phyloP scores from a whole-genome alignment of 1,139 yeast species.

The Suhomyces bokatorum region DNA sequence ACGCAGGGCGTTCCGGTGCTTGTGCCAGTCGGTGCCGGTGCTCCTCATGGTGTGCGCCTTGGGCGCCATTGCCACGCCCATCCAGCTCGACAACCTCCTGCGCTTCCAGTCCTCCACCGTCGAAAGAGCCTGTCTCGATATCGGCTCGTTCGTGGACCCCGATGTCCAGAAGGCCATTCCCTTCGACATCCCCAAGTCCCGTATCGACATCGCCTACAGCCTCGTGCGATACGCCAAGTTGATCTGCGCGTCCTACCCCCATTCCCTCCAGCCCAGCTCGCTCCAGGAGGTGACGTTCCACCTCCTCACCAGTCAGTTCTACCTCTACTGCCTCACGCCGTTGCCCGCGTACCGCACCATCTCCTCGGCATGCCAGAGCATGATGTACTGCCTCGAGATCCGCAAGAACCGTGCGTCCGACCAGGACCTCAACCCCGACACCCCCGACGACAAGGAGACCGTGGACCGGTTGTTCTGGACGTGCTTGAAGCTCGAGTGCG shows the following conservation, averaged over 20 bases:
- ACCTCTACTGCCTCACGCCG: conserved; percentile 40
- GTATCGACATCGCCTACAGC: conserved; percentile 27
- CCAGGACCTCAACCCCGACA: conserved; percentile 3
- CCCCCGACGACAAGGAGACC: conserved; percentile 19
- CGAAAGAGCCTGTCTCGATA: conserved; percentile 25
- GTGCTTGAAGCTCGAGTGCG: conserved; percentile 49
- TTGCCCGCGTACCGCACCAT: conserved; percentile 38
- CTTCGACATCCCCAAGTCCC: conserved; percentile 19
- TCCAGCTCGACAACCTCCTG: conserved; percentile 36
- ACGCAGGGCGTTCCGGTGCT: conserved; percentile 22
- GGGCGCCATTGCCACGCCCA: conserved; percentile 35
- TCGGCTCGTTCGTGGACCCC: conserved; percentile 21
- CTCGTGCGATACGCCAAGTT: conserved; percentile 28
- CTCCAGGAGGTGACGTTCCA: conserved; percentile 29
- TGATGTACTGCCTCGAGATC: conserved; percentile 33
- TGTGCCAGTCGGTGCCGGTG: conserved; percentile 32
- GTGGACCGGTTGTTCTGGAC: conserved; percentile 48
- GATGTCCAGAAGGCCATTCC: conserved; percentile 13
- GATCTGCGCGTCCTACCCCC: conserved; percentile 28
- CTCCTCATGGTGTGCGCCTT: conserved; percentile 35
- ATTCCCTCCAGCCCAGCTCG: conserved; percentile 21
- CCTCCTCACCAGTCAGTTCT: conserved; percentile 37
- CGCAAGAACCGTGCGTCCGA: conserved; percentile 11
- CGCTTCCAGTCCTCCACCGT: conserved; percentile 30
- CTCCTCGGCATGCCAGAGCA: conserved; percentile 34